Conservation (phyloP, 2,329 filamentous ascomycete species). For the Emmonsiellopsis sp. region DNA sequence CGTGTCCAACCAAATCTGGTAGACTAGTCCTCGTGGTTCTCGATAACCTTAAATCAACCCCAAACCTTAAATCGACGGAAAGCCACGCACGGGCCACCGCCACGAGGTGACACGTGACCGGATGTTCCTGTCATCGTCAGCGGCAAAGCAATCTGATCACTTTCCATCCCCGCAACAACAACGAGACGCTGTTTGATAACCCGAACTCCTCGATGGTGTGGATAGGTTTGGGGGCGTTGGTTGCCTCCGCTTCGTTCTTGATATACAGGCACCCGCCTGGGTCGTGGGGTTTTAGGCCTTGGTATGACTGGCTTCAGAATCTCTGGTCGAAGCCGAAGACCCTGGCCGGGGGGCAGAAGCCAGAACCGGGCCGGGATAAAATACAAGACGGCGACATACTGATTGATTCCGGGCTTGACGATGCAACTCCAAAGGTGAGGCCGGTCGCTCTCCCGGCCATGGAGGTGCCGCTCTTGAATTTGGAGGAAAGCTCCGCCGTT, state of each 20-base stretch:
- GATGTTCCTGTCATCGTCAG: too few relatives aligned
- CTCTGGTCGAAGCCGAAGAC: not conserved
- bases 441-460: not conserved
- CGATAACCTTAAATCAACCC: too few relatives aligned
- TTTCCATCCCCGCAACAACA: not conserved
- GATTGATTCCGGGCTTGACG: slow-evolving; percentile 1
- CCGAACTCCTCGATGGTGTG: slow-evolving; percentile 28
- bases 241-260: slow-evolving; percentile 31
- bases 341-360: not conserved
- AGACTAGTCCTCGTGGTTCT: too few relatives aligned
- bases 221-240: slow-evolving; percentile 28
- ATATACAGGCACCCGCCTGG: slow-evolving; percentile 30
- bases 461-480: not conserved
- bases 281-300: slow-evolving; percentile 19
- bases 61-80: too few relatives aligned
- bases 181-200: too few relatives aligned
- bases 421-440: slow-evolving; percentile 3
- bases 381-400: not conserved
- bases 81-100: too few relatives aligned
- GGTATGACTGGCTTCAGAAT: not conserved
- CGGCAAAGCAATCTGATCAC: not conserved
- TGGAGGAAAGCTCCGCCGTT: not conserved
- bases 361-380: not conserved
- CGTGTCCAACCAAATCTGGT: too few relatives aligned
- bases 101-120: too few relatives aligned